Percentiles rank a stretch among this genome's conserved stretches.
These are phyloP conservation scores for Huntiella abstrusa DNA, from an alignment of 2,329 filamentous ascomycete species.

Conservation along the genomic window DNA sequence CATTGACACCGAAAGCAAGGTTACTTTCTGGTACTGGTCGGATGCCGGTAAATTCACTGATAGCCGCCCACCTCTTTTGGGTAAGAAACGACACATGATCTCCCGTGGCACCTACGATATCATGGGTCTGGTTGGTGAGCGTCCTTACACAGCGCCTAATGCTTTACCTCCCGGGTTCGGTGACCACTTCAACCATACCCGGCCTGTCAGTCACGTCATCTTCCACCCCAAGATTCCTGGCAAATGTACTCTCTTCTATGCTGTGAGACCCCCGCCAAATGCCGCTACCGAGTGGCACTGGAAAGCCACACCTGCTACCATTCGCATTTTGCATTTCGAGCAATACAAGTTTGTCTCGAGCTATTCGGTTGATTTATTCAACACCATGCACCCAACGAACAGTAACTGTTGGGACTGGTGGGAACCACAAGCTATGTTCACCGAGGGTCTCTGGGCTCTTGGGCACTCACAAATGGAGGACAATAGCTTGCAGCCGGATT, in stretches of 20 bases:
- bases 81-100: too few species aligned
- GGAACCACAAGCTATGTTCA: not conserved
- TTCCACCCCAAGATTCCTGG: not conserved
- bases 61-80: not conserved
- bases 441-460: conserved; percentile 1
- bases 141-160: too few species aligned
- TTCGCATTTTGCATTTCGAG: not conserved
- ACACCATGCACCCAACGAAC: not conserved
- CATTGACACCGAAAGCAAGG: not conserved
- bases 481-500: too few species aligned
- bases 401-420: not conserved
- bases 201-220: not conserved
- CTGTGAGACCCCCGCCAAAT: not conserved
- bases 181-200: too few species aligned
- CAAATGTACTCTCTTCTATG: not conserved
- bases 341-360: not conserved
- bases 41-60: not conserved
- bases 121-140: too few species aligned
- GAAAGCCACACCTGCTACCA: not conserved
- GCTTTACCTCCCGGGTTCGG: too few species aligned
- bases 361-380: not conserved
- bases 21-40: not conserved
- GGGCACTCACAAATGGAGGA: not conserved
- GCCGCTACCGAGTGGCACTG: not conserved
- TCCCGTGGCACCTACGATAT: too few species aligned